phyloP scores from a whole-genome alignment of 352 stramenopile species.

The Thalassiosira sp. region DNA sequence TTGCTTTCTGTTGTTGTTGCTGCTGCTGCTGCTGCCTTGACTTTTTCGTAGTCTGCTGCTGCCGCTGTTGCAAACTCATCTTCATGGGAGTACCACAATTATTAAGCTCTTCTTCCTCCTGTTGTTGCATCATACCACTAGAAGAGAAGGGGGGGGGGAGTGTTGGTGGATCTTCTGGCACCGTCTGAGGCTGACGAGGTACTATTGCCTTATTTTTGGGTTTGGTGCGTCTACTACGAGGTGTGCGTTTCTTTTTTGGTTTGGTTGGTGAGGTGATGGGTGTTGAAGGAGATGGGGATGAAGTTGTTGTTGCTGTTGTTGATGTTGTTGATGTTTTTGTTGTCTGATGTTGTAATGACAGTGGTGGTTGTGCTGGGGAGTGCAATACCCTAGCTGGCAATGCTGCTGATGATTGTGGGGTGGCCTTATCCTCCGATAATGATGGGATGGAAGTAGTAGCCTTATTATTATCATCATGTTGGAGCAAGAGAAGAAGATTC shows the following conservation, averaged over 20 bases:
- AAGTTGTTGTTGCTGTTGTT: background rate
- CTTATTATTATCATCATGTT: too few relatives aligned
- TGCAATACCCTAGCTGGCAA: too few relatives aligned
- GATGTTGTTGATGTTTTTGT: background rate
- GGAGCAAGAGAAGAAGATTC: too few relatives aligned
- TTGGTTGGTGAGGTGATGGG: too few relatives aligned
- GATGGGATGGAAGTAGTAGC: too few relatives aligned
- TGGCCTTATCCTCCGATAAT: too few relatives aligned
- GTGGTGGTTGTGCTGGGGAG: too few relatives aligned
- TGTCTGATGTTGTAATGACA: too few relatives aligned
- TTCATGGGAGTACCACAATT: background rate
- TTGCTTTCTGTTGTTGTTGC: background rate
- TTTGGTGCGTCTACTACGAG: background rate
- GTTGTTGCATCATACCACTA: too few relatives aligned
- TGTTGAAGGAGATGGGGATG: background rate
- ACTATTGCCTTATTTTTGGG: slow-evolving; percentile 2
- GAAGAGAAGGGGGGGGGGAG: too few relatives aligned
- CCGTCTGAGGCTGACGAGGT: too few relatives aligned
- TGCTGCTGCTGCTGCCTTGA: background rate
- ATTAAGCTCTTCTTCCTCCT: slow-evolving; percentile 1
- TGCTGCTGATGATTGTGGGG: too few relatives aligned
- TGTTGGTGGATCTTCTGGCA: background rate
- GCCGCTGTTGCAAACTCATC: background rate
- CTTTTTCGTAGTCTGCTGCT: background rate
- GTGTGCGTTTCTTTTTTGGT: slow-evolving; percentile 9